These are phyloP conservation scores for Boletales sp. DNA, from an alignment of 768 basidiomycete genomes.

Conservation along the genomic window DNA sequence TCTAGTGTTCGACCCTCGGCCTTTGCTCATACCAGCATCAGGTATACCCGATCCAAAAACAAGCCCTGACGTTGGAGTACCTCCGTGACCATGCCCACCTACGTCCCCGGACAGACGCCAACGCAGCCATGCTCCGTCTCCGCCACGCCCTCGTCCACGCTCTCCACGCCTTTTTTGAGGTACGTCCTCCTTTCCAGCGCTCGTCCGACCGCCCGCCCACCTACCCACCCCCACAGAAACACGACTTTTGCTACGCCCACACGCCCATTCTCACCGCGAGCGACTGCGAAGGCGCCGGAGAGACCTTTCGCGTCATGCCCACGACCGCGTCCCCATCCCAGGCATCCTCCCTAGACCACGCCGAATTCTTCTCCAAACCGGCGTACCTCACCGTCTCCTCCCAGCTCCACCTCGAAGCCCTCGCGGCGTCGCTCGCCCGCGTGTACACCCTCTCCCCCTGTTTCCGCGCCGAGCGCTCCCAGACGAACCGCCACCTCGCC, in stretches of 20 bases:
- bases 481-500: conserved; percentile 87
- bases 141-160: conserved; percentile 54
- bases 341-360: conserved; percentile 5
- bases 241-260: conserved; percentile 75
- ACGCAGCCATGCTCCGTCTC: conserved; percentile 73
- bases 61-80: conserved; percentile 72
- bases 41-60: conserved; percentile 92
- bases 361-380: conserved; percentile 70
- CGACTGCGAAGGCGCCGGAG: conserved; percentile 96
- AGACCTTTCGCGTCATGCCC: conserved; percentile 72
- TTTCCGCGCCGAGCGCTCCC: conserved; percentile 89
- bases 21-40: conserved; percentile 27
- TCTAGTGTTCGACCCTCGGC: background rate
- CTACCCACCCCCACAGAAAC: conserved; percentile 44
- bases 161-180: conserved; percentile 71
- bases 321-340: conserved; percentile 13
- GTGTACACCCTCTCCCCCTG: conserved; percentile 92
- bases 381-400: conserved; percentile 93
- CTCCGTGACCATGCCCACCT: conserved; percentile 85
- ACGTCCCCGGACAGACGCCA: conserved; percentile 72
- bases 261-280: conserved; percentile 87
- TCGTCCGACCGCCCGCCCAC: conserved; percentile 15
- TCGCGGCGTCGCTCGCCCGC: conserved; percentile 72
- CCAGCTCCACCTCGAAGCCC: conserved; percentile 91
- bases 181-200: conserved; percentile 22